Evolutionary conservation across 768 basidiomycete species (phyloP), one percentile per base, ranked within the genome.

Genomic region (Amanita pseudoporphyria): DNA sequence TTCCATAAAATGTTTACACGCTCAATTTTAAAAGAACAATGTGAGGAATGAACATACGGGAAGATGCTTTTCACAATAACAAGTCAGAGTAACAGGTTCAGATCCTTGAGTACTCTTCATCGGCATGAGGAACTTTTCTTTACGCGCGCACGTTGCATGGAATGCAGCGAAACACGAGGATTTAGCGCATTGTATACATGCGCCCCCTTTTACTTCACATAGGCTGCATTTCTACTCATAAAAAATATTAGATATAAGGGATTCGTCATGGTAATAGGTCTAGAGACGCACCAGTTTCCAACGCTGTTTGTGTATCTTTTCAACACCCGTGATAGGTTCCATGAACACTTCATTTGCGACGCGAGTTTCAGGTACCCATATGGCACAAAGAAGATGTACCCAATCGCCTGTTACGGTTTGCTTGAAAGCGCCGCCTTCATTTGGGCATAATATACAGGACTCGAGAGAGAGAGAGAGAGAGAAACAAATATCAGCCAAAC

Each of bases 371-470:
- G 95, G 94, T 2, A 97, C 82, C 91, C 92, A 99, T 47, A 99
- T 94, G 3, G 95, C 92, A 58, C 96, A 99, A 0, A 98, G 74
- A 0, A 99, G 72, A 63, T 99, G 96, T 0, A 93, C 87, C 96
- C 96, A 99, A 53, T 91, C 85, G 0, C 90, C 92, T 26, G 83
- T 73, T 0, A 81, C 76, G 0, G 96, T 97, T 65, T 99, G 96
- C 63, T 99, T 99, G 74, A 98, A 99, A 0, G 96, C 96, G 16
- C 96, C 96, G 5, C 89, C 94, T 67, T 97, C 90, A 52, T 89
- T 91, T 0, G 96, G 96, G 60, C 96, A 99, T 41, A 98, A 73
- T n/a, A 92, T 73, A 62, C 96, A 99, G 14, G 84, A 82, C 93
- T 97, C 21, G n/a, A n/a, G n/a, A n/a, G n/a, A 14, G 9, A 36